phyloP scores from a whole-genome alignment of 2,329 filamentous ascomycete species.

The Xylaria sp. region DNA sequence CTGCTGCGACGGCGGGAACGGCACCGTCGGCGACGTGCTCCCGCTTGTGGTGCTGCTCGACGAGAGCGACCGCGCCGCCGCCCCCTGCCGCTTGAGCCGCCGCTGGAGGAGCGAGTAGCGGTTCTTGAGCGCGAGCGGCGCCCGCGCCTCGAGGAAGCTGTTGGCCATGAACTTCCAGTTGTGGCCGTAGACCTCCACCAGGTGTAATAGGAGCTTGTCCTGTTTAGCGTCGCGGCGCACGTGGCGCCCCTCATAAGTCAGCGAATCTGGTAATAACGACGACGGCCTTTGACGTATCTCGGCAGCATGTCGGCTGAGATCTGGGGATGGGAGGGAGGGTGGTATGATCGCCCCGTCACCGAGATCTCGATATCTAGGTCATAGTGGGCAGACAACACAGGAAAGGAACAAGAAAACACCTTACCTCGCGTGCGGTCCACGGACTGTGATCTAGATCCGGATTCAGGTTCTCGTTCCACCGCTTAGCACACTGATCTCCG shows the following conservation, averaged over 20 bases:
- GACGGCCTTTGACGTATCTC: not conserved
- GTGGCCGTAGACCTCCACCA: conserved; percentile 15
- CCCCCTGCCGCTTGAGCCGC: conserved; percentile 15
- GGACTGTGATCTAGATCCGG: conserved; percentile 10
- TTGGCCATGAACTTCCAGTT: conserved; percentile 25
- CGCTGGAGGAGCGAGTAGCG: conserved; percentile 21
- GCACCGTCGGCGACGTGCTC: not conserved
- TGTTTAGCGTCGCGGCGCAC: not conserved
- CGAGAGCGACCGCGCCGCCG: not conserved
- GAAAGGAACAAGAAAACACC: conserved; percentile 8
- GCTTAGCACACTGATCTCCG: conserved; percentile 26
- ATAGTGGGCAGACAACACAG: too few species aligned
- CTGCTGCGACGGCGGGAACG: not conserved
- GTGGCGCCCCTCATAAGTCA: not conserved
- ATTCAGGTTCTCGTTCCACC: conserved; percentile 27
- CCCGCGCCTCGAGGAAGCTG: conserved; percentile 24
- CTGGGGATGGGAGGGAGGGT: too few species aligned
- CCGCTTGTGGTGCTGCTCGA: not conserved
- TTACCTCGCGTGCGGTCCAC: conserved; percentile 14
- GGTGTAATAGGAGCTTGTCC: conserved; percentile 13
- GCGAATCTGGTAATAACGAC: not conserved
- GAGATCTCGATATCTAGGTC: too few species aligned
- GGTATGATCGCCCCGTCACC: too few species aligned
- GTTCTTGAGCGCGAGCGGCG: conserved; percentile 22
- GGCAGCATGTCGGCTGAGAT: not conserved